These are phyloP conservation scores for Quercus lobata DNA, from an alignment of 331 rosid genomes.

Conservation along the genomic window DNA sequence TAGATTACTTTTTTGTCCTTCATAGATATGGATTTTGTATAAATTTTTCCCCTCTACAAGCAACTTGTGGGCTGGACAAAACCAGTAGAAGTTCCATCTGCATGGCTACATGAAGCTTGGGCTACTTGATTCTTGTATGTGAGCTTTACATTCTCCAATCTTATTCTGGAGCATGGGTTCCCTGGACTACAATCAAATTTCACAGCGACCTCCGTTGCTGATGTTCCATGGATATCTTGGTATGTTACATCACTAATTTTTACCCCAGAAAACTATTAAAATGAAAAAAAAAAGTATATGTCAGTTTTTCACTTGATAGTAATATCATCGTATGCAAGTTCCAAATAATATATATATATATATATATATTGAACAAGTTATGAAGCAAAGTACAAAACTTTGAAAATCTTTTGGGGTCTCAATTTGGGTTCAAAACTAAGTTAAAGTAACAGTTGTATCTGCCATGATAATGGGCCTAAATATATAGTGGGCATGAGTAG, in stretches of 20 bases:
- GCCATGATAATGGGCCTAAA: no score
- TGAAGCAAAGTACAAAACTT: no score
- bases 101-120: constrained; percentile 34
- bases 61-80: constrained; percentile 30
- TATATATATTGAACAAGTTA: no score
- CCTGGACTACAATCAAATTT: constrained; percentile 46
- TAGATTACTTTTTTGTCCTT: neutral
- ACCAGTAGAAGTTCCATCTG: constrained; percentile 27
- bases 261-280: constrained; percentile 16
- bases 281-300: no score
- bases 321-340: no score
- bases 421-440: no score
- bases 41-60: neutral
- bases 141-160: constrained; percentile 39
- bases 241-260: constrained; percentile 24
- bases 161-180: constrained; percentile 38
- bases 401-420: no score
- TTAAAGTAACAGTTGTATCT: no score
- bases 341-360: no score
- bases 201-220: constrained; percentile 39
- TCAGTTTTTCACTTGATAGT: no score
- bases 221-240: constrained; percentile 45
- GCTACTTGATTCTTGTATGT: constrained; percentile 31
- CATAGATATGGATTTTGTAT: neutral
- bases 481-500: no score